Percentiles rank a stretch among this genome's conserved stretches.
These are phyloP conservation scores for Colletotrichum tamarilloi DNA, from an alignment of 2,329 filamentous ascomycete species.

Conservation along the genomic window DNA sequence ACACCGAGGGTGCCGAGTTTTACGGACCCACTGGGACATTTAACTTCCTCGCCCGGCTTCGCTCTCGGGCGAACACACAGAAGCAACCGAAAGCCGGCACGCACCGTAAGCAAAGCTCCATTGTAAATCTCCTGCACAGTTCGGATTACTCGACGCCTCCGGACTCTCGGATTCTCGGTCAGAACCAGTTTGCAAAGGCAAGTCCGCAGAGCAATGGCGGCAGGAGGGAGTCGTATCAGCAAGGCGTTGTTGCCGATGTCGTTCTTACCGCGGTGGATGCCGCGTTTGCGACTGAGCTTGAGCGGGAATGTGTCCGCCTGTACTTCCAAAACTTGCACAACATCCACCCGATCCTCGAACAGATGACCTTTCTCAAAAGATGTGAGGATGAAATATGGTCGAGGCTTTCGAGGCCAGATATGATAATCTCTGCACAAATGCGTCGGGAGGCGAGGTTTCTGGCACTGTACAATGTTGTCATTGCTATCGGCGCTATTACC, in stretches of 20 bases:
- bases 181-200: constrained; percentile 11
- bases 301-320: constrained; percentile 38
- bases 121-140: constrained; percentile 38
- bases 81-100: background rate
- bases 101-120: constrained; percentile 21
- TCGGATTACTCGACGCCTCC: constrained; percentile 36
- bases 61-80: constrained; percentile 28
- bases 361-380: constrained; percentile 28
- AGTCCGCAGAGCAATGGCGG: constrained; percentile 9
- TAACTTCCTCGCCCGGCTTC: constrained; percentile 32
- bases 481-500: constrained; percentile 36
- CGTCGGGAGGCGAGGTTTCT: constrained; percentile 27
- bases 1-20: constrained; percentile 35
- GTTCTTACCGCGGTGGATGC: background rate
- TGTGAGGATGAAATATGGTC: constrained; percentile 36
- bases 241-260: background rate
- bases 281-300: constrained; percentile 22
- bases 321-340: constrained; percentile 40
- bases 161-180: constrained; percentile 15
- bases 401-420: background rate
- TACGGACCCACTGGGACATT: constrained; percentile 35
- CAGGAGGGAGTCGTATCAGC: constrained; percentile 7
- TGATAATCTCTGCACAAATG: background rate
- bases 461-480: constrained; percentile 32
- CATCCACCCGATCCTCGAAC: constrained; percentile 39